Conservation (phyloP, 345 rosid genomes). For the Microcos paniculata region DNA sequence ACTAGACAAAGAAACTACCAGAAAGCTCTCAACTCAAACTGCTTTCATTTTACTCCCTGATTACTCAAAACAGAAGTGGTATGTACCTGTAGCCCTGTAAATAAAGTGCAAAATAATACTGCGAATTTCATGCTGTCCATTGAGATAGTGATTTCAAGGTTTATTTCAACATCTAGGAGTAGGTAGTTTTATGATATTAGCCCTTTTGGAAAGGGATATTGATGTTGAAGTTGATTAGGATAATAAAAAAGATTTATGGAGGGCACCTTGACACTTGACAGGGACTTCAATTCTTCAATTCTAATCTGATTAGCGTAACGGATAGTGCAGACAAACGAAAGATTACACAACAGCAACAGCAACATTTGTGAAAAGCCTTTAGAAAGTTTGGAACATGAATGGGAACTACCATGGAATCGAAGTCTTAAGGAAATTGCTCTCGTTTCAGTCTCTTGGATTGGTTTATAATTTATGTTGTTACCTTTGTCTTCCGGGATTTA, state of each 20-base stretch:
- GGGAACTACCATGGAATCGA: background rate
- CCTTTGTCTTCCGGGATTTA: background rate
- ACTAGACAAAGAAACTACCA: background rate
- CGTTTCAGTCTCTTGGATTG: background rate
- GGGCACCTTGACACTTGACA: background rate
- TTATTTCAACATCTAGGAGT: constrained; percentile 5
- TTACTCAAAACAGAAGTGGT: background rate
- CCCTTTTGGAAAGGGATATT: constrained; percentile 17
- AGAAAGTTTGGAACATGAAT: background rate
- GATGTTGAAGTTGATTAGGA: constrained; percentile 10
- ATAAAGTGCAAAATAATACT: constrained; percentile 2
- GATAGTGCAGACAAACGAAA: background rate
- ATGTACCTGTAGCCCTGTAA: background rate
- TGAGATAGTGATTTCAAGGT: background rate
- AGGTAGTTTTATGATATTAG: constrained; percentile 12
- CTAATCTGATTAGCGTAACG: background rate
- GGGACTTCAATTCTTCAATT: too few species aligned
- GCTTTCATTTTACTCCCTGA: background rate
- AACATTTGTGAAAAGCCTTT: background rate
- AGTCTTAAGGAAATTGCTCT: background rate
- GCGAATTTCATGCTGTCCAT: background rate
- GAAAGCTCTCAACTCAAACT: background rate
- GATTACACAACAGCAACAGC: background rate
- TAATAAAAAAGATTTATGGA: background rate
- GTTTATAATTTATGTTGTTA: background rate